Conservation (phyloP, 768 basidiomycete species). For the Agrocybe chaxingu region DNA sequence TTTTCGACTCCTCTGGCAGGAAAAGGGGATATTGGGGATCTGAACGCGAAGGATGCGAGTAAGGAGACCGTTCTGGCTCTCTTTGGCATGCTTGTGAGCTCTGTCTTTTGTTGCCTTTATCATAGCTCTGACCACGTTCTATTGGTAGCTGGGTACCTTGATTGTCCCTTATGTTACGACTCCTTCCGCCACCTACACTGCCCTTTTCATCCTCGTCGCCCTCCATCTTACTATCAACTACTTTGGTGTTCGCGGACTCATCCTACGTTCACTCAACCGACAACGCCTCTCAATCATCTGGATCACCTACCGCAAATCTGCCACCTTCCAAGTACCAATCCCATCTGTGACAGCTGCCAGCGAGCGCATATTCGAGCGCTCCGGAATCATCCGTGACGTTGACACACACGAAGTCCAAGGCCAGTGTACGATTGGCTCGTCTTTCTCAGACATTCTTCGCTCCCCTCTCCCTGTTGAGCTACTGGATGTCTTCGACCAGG, state of each 20-base stretch:
- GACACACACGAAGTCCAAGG: constrained; percentile 34
- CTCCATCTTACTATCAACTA: constrained; percentile 60
- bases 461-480: constrained; percentile 25
- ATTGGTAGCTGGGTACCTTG: constrained; percentile 51
- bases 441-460: constrained; percentile 32
- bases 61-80: constrained; percentile 70
- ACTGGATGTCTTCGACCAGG: constrained; percentile 37
- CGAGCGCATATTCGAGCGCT: constrained; percentile 43
- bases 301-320: constrained; percentile 33
- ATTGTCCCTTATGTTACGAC: constrained; percentile 55
- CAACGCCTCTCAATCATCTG: constrained; percentile 57
- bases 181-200: constrained; percentile 42
- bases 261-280: constrained; percentile 55
- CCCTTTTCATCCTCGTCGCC: constrained; percentile 47
- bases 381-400: constrained; percentile 35
- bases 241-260: constrained; percentile 54
- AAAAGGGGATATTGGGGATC: constrained; percentile 63
- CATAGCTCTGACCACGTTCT: background rate
- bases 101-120: background rate
- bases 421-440: constrained; percentile 47
- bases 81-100: constrained; percentile 60
- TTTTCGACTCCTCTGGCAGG: constrained; percentile 51
- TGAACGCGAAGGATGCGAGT: constrained; percentile 71
- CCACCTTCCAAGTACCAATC: constrained; percentile 15
- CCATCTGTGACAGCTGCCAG: constrained; percentile 36